Evolutionary conservation across 2,329 filamentous ascomycete genomes (phyloP).

Genomic region (Triangularia verruculosa): DNA sequence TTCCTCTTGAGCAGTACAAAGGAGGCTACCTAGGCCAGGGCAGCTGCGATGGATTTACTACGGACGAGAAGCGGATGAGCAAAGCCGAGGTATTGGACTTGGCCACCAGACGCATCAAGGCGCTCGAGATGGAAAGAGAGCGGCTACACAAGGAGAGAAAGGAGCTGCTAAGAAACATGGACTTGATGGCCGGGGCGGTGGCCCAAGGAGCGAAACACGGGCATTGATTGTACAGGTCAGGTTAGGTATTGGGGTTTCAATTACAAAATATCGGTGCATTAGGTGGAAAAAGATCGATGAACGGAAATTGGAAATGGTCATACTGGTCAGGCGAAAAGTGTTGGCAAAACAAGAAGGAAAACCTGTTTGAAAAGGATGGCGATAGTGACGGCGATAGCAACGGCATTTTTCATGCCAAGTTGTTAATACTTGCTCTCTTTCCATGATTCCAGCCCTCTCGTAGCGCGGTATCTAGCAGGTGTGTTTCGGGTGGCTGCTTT

Average conservation of each 20-base stretch:
- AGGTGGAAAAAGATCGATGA: background rate
- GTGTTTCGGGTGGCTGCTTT: constrained; percentile 6
- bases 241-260: background rate
- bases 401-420: background rate
- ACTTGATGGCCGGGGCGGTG: constrained; percentile 22
- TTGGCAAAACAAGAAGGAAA: background rate
- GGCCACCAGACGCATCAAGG: constrained; percentile 35
- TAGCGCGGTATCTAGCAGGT: background rate
- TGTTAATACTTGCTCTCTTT: background rate
- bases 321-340: background rate
- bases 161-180: constrained; percentile 27
- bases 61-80: constrained; percentile 32
- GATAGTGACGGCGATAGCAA: background rate
- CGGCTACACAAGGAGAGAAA: constrained; percentile 31
- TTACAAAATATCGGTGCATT: background rate
- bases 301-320: background rate
- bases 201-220: background rate
- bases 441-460: too few species aligned
- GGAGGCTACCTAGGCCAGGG: background rate
- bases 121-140: constrained; percentile 33
- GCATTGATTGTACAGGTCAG: background rate
- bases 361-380: background rate
- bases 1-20: constrained; percentile 30
- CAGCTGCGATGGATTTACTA: background rate
- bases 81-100: constrained; percentile 39